Evolutionary conservation across 306 rosid species (phyloP), one percentile per base, ranked within the genome.

Genomic region (Ziziphus jujuba): DNA sequence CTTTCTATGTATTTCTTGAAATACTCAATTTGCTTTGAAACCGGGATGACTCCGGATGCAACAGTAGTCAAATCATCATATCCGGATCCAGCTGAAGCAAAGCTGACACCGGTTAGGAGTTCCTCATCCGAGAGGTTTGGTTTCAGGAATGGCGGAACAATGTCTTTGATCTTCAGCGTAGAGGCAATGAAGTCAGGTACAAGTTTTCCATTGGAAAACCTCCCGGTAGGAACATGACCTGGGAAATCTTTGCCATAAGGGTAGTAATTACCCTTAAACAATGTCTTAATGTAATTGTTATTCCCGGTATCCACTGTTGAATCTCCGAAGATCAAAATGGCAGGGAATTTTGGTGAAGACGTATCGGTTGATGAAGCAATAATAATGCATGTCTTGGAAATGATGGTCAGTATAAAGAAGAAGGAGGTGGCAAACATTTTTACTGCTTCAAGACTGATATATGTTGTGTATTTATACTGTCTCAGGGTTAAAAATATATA

Each of bases 161-260:
- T 54, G 21, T 86, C 87, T 75, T 91, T 86, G 71, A 88, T 72
- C 6, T 64, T 70, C 43, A 80, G 5, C 20, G n/a, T 0, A 14
- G 89, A 83, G 14, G 96, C 89, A 58, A 84, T 4, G 45, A 88
- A 71, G 40, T 88, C 93, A 11, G 88, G 70, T 10, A 73, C 74
- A 8, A 84, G 71, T 78, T 88, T 91, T 56, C 92, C 91, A 65
- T 88, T 76, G 0, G 86, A 82, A 24, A 80, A 91, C 74, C 95
- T 82, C 2, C 95, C 95, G 0, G 82, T 86, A 0, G 87, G 72
- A 7, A 72, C 54, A 23, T 84, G 90, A 5, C 72, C 82, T 1
- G 87, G 84, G 6, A 82, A 91, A 57, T 91, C 85, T 23, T 21
- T 68, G 5, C 92, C 96, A 48, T 84, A 84, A 9, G 97, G 96